phyloP scores from a whole-genome alignment of 768 basidiomycete genomes.

The Macrolepiota fuliginosa region DNA sequence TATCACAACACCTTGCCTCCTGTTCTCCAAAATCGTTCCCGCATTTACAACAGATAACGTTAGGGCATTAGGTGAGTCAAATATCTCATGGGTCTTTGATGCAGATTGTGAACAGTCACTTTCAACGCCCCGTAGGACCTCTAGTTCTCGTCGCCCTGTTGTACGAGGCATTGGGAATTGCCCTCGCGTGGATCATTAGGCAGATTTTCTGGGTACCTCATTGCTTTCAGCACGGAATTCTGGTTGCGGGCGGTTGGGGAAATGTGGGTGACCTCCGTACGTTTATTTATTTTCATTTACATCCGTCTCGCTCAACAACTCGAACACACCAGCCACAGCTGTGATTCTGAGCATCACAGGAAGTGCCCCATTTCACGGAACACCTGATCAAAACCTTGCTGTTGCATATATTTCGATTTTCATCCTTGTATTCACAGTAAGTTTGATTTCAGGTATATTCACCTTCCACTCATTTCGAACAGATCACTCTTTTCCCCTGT shows the following conservation, averaged over 20 bases:
- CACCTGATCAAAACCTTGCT: slow-evolving; percentile 54
- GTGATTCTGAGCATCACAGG: slow-evolving; percentile 64
- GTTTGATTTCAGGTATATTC: too few relatives aligned
- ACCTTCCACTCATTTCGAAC: neutral
- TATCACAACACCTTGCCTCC: slow-evolving; percentile 57
- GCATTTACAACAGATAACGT: slow-evolving; percentile 61
- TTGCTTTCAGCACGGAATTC: slow-evolving; percentile 67
- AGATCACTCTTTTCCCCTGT: slow-evolving; percentile 66
- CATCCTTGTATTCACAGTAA: slow-evolving; percentile 56
- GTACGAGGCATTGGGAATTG: slow-evolving; percentile 56
- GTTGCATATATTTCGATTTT: slow-evolving; percentile 68
- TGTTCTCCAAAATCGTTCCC: slow-evolving; percentile 74
- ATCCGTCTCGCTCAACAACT: neutral
- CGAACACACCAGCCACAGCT: slow-evolving; percentile 47
- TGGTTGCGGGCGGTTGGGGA: slow-evolving; percentile 67
- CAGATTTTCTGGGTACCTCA: slow-evolving; percentile 77
- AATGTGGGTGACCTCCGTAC: slow-evolving; percentile 73
- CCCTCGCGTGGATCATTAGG: slow-evolving; percentile 50
- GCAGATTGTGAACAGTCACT: neutral
- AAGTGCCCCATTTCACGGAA: slow-evolving; percentile 58
- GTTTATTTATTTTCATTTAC: slow-evolving; percentile 19
- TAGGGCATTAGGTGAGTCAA: slow-evolving; percentile 41
- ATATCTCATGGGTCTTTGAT: neutral
- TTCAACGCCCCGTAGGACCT: slow-evolving; percentile 50
- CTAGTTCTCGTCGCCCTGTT: slow-evolving; percentile 57